Evolutionary conservation across 1,284 basidiomycete genomes (phyloP).

Genomic region (Phellopilus nigrolimitatus): DNA sequence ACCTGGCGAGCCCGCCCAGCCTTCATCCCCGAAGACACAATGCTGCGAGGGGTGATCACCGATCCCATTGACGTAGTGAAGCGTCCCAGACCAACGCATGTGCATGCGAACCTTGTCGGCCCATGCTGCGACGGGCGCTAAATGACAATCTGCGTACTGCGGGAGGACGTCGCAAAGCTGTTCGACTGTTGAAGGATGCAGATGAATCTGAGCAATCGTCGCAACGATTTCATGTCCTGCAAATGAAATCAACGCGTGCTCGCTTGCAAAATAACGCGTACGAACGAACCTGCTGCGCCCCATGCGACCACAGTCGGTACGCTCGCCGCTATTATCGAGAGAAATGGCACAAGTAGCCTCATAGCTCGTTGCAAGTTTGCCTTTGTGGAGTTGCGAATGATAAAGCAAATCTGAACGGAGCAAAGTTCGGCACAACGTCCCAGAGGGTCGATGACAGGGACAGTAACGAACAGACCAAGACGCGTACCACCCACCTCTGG

Average conservation of each 20-base stretch:
- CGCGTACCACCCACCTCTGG: neutral
- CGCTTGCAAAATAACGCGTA: neutral
- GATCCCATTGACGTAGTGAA: constrained; percentile 73
- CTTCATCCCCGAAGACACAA: constrained; percentile 77
- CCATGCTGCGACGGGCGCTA: constrained; percentile 83
- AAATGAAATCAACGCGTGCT: neutral
- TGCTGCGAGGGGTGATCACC: constrained; percentile 73
- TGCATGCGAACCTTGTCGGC: constrained; percentile 65
- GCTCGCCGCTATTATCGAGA: constrained; percentile 1
- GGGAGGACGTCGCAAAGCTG: constrained; percentile 70
- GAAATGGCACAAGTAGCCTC: neutral
- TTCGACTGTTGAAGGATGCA: constrained; percentile 70
- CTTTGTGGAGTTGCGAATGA: neutral
- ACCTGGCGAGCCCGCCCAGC: constrained; percentile 68
- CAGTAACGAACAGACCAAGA: neutral
- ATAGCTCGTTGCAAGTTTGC: neutral
- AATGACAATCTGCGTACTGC: constrained; percentile 56
- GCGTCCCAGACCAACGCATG: constrained; percentile 57
- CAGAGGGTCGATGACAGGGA: neutral
- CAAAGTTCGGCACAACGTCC: neutral
- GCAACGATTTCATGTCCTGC: constrained; percentile 87
- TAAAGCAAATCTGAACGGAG: too few relatives aligned
- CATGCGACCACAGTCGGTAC: constrained; percentile 1
- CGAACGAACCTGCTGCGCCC: neutral
- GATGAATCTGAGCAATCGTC: constrained; percentile 88